Evolutionary conservation across 2,329 filamentous ascomycete species (phyloP), one percentile per base, ranked within the genome.

Genomic region (Aureobasidium sp.): DNA sequence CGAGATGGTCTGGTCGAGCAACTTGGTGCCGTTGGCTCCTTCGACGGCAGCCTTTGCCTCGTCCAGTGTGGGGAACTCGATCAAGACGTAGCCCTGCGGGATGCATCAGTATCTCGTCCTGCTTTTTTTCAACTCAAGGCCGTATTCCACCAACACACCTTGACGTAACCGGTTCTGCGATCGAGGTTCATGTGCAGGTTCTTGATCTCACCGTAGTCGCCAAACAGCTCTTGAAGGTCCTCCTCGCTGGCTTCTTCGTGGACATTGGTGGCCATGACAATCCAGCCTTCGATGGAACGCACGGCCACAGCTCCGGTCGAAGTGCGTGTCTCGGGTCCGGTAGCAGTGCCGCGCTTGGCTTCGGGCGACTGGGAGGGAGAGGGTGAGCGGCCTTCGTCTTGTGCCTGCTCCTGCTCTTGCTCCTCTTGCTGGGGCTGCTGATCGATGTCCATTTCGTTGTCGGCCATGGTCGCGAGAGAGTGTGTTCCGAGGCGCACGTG

Each of bases 211-310:
- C 90, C 90, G 70, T 82, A 94, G 68, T 94, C 89, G 69, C 84
- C 87, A 72, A 94, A 94, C 73, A 85, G 81, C 72, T 94, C 90
- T 69, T 88, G 87, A 60, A 94, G 73, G 47, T 89, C 86, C 77
- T 94, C 89, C 75, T 94, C 89, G 67, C 87, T 88, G 53, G 89
- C 88, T 74, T 94, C 89, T 71, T 94, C 89, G 76, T 94, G 89
- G 35, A 94, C 87, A 69, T 94, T 94, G 57, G 89, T 92, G 65
- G 89, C 89, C 64, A 90, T 85, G 69, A 94, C 80, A 74, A 94
- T 94, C 90, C 90, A 94, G 67, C 90, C 89, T 75, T 94, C 89
- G 70, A 94, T 92, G 60, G 87, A 91, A 68, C 89, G 88, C 62
- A 94, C 89, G 25, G 89, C 89, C 1, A 86, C 90, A 60, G 89